Conservation (phyloP, 1,284 basidiomycete species). For the Ceratobasidium papillatum region DNA sequence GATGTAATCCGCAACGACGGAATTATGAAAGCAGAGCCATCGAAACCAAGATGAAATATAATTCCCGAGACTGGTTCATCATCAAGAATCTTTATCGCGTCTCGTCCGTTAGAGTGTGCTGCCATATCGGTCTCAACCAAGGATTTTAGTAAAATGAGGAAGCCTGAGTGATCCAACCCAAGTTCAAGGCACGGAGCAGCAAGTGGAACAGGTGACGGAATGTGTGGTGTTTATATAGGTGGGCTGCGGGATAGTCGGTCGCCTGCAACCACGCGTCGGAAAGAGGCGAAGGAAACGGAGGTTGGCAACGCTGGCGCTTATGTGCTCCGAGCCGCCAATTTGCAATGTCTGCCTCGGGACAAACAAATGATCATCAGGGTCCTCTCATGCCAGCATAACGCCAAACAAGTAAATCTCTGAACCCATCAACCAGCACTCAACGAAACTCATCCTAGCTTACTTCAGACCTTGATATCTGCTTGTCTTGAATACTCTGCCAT, state of each 20-base stretch:
- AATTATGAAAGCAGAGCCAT: slow-evolving; percentile 32
- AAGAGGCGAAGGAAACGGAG: neutral
- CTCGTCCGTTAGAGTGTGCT: neutral
- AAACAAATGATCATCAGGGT: slow-evolving; percentile 2
- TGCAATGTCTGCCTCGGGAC: neutral
- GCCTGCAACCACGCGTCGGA: slow-evolving; percentile 36
- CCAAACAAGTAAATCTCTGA: no score
- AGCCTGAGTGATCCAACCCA: neutral
- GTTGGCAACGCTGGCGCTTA: slow-evolving; percentile 32
- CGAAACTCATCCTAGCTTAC: no score
- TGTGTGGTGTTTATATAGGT: neutral
- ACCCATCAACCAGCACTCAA: no score
- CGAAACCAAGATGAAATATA: slow-evolving; percentile 20
- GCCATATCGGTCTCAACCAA: neutral
- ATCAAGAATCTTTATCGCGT: neutral
- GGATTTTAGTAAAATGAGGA: neutral
- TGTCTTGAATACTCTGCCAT: no score
- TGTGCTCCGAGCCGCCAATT: neutral
- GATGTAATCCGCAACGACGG: slow-evolving; percentile 54
- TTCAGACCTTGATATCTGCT: no score
- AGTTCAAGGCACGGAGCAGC: neutral
- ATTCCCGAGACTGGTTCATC: slow-evolving; percentile 7
- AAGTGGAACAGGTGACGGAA: neutral
- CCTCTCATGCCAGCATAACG: neutral
- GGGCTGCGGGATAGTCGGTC: neutral